Percentiles rank a stretch among this genome's conserved stretches.
phyloP scores from a whole-genome alignment of 169 alveolate species.

The Plasmodium coatneyi region DNA sequence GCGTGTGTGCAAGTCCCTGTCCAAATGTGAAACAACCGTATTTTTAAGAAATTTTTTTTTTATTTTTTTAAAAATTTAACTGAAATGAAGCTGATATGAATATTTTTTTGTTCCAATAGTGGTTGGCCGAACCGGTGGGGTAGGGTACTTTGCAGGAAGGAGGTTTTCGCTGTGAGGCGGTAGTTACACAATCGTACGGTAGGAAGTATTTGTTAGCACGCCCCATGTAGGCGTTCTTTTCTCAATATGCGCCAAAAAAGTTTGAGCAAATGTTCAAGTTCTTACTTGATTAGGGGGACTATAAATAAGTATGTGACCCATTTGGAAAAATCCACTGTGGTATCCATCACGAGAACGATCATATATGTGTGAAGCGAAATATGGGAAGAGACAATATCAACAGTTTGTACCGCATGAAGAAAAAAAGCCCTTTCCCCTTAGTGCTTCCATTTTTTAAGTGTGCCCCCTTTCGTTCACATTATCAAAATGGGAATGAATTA shows the following conservation, averaged over 20 bases:
- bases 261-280: background rate
- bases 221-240: background rate
- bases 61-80: slow-evolving; percentile 25
- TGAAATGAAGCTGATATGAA: slow-evolving; percentile 31
- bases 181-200: background rate
- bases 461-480: background rate
- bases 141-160: background rate
- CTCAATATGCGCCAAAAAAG: background rate
- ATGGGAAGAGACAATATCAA: background rate
- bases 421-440: background rate
- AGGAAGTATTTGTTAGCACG: background rate
- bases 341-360: background rate
- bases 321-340: background rate
- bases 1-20: slow-evolving; percentile 5
- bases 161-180: background rate
- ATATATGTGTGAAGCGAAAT: background rate
- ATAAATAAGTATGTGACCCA: background rate
- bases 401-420: background rate
- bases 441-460: background rate
- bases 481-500: background rate
- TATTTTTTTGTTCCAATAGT: slow-evolving; percentile 39
- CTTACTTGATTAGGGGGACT: background rate
- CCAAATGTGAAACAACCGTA: slow-evolving; percentile 28
- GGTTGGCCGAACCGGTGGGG: background rate
- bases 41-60: slow-evolving; percentile 4